Evolutionary conservation across 2,329 filamentous ascomycete species (phyloP).

Genomic region (Aspergillus arachidicola): DNA sequence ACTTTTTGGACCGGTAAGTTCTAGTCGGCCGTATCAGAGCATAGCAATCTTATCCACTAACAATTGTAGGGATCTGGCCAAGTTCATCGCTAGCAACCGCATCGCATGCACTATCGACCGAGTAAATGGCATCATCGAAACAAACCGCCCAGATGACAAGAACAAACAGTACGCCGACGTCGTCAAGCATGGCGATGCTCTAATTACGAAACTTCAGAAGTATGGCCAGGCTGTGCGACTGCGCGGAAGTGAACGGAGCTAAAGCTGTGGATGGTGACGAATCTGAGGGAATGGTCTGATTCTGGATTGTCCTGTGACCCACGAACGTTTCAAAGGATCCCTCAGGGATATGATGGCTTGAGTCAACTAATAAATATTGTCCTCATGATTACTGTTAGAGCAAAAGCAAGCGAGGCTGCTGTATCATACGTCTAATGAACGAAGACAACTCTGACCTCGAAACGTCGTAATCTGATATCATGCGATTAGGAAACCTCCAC

Average conservation of each 20-base stretch:
- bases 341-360: slow-evolving; percentile 5
- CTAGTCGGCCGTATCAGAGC: background rate
- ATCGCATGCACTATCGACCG: slow-evolving; percentile 98
- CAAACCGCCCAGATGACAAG: slow-evolving; percentile 96
- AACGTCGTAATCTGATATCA: slow-evolving; percentile 2
- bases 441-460: slow-evolving; percentile 18
- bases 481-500: background rate
- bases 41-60: slow-evolving; percentile 13
- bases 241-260: slow-evolving; percentile 91
- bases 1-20: slow-evolving; percentile 87
- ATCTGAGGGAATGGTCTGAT: slow-evolving; percentile 1
- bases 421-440: slow-evolving; percentile 28
- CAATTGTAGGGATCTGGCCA: slow-evolving; percentile 76
- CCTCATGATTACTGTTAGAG: slow-evolving; percentile 21
- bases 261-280: slow-evolving; percentile 11
- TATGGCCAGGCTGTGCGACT: slow-evolving; percentile 95
- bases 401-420: slow-evolving; percentile 26
- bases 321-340: slow-evolving; percentile 4
- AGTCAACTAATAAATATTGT: slow-evolving; percentile 14
- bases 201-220: slow-evolving; percentile 99
- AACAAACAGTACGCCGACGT: slow-evolving; percentile 99
- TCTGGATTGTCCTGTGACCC: slow-evolving; percentile 10
- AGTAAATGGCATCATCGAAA: slow-evolving; percentile 96
- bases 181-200: slow-evolving; percentile 93
- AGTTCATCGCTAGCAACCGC: slow-evolving; percentile 92